Base-by-base conservation (phyloP, 768 basidiomycete genomes). In the Kwoniella mangroviensis region DNA sequence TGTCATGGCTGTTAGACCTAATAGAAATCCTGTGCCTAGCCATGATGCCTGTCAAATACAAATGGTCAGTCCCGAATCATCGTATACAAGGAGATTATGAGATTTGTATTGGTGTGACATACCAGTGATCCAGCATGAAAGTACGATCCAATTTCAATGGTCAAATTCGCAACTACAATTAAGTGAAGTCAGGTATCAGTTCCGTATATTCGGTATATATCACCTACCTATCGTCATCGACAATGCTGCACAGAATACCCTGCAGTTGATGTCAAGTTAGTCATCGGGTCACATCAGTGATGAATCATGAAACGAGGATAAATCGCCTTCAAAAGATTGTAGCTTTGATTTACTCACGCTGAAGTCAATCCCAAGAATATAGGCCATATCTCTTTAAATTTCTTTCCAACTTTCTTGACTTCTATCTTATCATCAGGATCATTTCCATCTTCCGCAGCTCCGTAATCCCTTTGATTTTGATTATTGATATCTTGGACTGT, bases 1-100 rank as follows among this genome's bases (percentile, higher is more conserved):
- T 19, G 76, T 80, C 63, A 80, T 74, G 6, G 79, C 79, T 26
- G 77, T 73, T 34, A 80, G 42, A 53, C 79, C 79, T 2, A 80
- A 61, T 0, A 80, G 67, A 51, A 73, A 80, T 3, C 69, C 72
- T 17, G 76, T 77, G 12, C 76, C 76, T 11, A 80, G 68, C 78
- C 79, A 80, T 52, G 77, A 73, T 2, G 74, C 67, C 70, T 77
- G 61, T 1, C 34, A 34, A 34, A 19, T 2, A 60, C 59, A 58
- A 17, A 51, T 21, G 0, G 15, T 51, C 1, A 34, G 34, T 49
- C 45, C 45, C 45, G 19, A 49, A 34, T 34, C 45, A 12, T 49
- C 45, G 2, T 49, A 49, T 1, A 49, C 45, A 49, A 49, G 2
- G 45, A 21, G 26, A 12, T 28, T 24, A 49, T 0, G 45, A 21